Base-by-base conservation (phyloP, 805 yeast genomes). In the Dipodascus geniculatus region DNA sequence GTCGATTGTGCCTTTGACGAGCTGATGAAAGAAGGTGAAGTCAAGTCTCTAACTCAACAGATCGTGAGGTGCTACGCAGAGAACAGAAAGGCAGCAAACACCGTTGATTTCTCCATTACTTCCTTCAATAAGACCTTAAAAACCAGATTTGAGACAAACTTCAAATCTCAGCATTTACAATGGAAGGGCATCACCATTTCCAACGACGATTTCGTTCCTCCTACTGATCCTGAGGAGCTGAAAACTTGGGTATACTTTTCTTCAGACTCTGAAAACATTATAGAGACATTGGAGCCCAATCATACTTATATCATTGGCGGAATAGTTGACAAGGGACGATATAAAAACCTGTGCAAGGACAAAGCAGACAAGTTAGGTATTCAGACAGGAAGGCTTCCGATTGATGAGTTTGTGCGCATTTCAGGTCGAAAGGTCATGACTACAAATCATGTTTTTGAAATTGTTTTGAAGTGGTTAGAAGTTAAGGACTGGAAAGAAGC, bases 1-100 rank as follows among this genome's bases (percentile, higher is more conserved):
- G 64, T 90, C 58, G 99, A 91, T 68, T 91, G 99, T 69, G 85
- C 78, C 16, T 91, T 91, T 67, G 98, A 93, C 63, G 93, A 86
- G 48, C 64, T 85, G 62, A 93, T 93, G 99, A 79, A 76, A 38
- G 86, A 82, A 19, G 83, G 82, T 56, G 85, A 82, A 60, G 68
- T 74, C 19, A 77, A 78, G 1, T 86, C 96, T 20, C 68, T 91
- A 63, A 78, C 88, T 3, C 77, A 81, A 51, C 99, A 91, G 69
- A 75, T 93, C 51, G 81, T 91, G 2, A 74, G 96, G 55, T 77
- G 87, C 51, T 91, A 91, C 67, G 79, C 95, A 4, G 84, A 84
- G 17, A 87, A 85, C 64, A 78, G 85, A 60, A 77, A 79, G 51
- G 78, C 86, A 17, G 64, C 68, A 48, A 73, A 76, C 56, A 78